A percentile compares a stretch with the other conserved stretches of the same genome.
phyloP scores from a whole-genome alignment of 1,139 yeast genomes.

The Zygosaccharomyces pseudobailii region DNA sequence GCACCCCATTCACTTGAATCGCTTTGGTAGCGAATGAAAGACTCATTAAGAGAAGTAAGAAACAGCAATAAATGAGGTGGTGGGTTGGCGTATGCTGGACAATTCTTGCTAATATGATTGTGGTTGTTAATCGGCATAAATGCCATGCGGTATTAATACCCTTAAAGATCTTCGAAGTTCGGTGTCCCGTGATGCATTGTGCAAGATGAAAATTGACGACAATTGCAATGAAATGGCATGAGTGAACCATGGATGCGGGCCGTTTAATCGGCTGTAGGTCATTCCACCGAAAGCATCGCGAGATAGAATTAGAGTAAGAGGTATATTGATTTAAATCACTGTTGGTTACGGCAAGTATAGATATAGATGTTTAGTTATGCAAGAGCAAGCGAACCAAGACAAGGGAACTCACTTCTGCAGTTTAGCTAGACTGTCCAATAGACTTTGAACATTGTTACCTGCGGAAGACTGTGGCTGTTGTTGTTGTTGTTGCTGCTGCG shows the following conservation, averaged over 20 bases:
- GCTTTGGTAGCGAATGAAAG: constrained; percentile 29
- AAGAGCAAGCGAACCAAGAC: constrained; percentile 9
- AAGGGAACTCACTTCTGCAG: constrained; percentile 28
- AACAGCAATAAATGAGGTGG: not conserved
- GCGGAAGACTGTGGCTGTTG: constrained; percentile 21
- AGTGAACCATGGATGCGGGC: not conserved
- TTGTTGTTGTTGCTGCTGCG: constrained; percentile 14
- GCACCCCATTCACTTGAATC: constrained; percentile 33
- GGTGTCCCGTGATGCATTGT: constrained; percentile 2
- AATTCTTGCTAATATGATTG: not conserved
- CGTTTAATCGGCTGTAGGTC: not conserved
- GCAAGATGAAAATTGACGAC: not conserved
- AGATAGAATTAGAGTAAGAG: not conserved
- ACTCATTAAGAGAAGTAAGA: constrained; percentile 6
- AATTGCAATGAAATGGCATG: not conserved
- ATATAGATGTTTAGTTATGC: constrained; percentile 1
- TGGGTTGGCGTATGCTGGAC: not conserved
- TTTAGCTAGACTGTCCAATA: constrained; percentile 37
- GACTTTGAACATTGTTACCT: constrained; percentile 35
- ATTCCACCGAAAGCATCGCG: no score
- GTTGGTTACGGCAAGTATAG: constrained; percentile 5
- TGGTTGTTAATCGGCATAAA: not conserved
- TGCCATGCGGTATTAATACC: constrained; percentile 1
- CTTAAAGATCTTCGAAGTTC: not conserved
- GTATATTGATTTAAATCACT: constrained; percentile 1